These are phyloP conservation scores for Penicillium sp. DNA, from an alignment of 2,329 filamentous ascomycete species.

Conservation along the genomic window DNA sequence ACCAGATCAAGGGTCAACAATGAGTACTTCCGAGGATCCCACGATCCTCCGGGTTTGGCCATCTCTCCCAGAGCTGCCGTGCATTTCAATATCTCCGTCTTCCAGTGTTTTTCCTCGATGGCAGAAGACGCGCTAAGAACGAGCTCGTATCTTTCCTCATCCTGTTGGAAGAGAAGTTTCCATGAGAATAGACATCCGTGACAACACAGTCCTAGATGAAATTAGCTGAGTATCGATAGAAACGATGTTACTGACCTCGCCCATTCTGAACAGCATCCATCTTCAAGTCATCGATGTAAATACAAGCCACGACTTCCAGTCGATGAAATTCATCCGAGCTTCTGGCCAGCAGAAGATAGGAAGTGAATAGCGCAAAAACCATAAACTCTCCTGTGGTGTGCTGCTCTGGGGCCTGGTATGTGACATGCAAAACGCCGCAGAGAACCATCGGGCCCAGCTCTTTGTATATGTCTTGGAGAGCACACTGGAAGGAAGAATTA, in stretches of 20 bases:
- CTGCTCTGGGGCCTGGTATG: constrained; percentile 66
- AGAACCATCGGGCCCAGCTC: constrained; percentile 73
- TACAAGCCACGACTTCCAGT: constrained; percentile 69
- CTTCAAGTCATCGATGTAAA: constrained; percentile 51
- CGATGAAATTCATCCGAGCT: constrained; percentile 58
- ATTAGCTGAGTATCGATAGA: constrained; percentile 12
- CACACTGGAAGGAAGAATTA: constrained; percentile 10
- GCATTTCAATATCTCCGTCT: constrained; percentile 55
- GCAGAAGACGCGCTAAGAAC: constrained; percentile 80
- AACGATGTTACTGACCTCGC: constrained; percentile 25
- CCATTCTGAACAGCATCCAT: constrained; percentile 34
- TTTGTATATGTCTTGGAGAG: constrained; percentile 57
- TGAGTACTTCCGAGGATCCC: constrained; percentile 25
- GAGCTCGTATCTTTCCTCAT: constrained; percentile 72
- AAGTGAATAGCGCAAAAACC: constrained; percentile 75
- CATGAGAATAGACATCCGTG: constrained; percentile 81
- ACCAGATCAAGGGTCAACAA: constrained; percentile 63
- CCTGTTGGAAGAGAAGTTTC: constrained; percentile 80
- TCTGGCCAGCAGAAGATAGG: constrained; percentile 70
- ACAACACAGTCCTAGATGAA: constrained; percentile 67
- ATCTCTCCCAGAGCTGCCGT: constrained; percentile 49
- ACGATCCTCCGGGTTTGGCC: constrained; percentile 39
- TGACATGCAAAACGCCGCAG: constrained; percentile 76
- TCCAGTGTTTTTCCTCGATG: constrained; percentile 76
- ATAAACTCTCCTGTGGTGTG: constrained; percentile 72